These are phyloP conservation scores for Ramaria rubella DNA, from an alignment of 768 basidiomycete genomes.

Conservation along the genomic window DNA sequence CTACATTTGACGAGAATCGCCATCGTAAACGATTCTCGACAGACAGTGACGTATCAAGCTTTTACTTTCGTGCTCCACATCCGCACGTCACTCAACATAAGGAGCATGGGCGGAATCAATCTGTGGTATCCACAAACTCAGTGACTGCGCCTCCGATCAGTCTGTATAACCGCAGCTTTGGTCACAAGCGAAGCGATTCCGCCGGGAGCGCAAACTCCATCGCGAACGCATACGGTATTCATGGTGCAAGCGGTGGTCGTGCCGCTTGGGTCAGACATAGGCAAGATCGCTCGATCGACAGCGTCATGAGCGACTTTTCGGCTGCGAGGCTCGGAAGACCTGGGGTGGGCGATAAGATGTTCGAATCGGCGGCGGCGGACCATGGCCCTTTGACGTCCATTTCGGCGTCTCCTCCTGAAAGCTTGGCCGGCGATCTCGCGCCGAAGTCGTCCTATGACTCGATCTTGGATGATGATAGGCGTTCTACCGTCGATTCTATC, in stretches of 20 bases:
- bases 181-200: conserved; percentile 49
- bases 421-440: conserved; percentile 25
- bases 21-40: conserved; percentile 43
- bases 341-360: conserved; percentile 84
- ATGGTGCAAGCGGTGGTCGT: conserved; percentile 48
- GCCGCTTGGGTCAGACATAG: conserved; percentile 53
- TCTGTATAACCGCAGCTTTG: conserved; percentile 61
- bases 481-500: conserved; percentile 38
- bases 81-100: conserved; percentile 30
- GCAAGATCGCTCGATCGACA: conserved; percentile 56
- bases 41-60: conserved; percentile 72
- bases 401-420: conserved; percentile 56
- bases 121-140: conserved; percentile 41
- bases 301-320: conserved; percentile 58
- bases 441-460: conserved; percentile 54
- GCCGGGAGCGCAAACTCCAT: conserved; percentile 51
- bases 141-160: conserved; percentile 57
- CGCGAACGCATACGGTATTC: conserved; percentile 47
- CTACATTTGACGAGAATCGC: conserved; percentile 16
- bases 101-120: conserved; percentile 57
- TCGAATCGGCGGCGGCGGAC: conserved; percentile 47
- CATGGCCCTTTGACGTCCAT: conserved; percentile 54
- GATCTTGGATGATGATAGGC: conserved; percentile 48
- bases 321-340: conserved; percentile 55
- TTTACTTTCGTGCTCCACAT: conserved; percentile 54